These are phyloP conservation scores for Thielaviopsis euricoi DNA, from an alignment of 2,329 filamentous ascomycete genomes.

Conservation along the genomic window DNA sequence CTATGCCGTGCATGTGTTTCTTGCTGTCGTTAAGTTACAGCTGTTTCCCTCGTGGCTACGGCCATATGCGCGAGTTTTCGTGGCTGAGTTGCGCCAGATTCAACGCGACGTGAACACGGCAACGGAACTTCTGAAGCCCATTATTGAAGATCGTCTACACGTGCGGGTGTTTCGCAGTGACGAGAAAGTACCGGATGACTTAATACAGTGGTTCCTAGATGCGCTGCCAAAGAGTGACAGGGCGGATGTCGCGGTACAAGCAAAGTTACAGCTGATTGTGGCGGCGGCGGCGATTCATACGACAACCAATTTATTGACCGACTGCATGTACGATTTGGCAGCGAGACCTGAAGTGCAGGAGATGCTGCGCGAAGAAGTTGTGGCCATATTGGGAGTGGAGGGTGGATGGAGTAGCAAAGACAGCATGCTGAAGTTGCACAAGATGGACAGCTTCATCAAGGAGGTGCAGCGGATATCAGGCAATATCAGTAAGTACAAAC, in stretches of 20 bases:
- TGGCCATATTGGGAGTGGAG: conserved; percentile 24
- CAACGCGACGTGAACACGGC: conserved; percentile 26
- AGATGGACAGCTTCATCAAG: conserved; percentile 33
- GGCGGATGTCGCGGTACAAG: conserved; percentile 22
- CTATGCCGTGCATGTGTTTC: conserved; percentile 32
- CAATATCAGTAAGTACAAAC: conserved; percentile 23
- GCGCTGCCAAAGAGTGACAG: conserved; percentile 23
- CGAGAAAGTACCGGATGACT: conserved; percentile 23
- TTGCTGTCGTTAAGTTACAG: conserved; percentile 32
- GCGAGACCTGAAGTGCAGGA: conserved; percentile 30
- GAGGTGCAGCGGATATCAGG: conserved; percentile 25
- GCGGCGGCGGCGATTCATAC: conserved; percentile 29
- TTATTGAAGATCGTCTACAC: conserved; percentile 29
- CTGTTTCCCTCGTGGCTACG: conserved; percentile 34
- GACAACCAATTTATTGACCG: conserved; percentile 27
- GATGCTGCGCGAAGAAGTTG: conserved; percentile 31
- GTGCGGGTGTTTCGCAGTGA: conserved; percentile 21
- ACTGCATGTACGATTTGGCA: conserved; percentile 34
- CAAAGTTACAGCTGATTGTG: conserved; percentile 28
- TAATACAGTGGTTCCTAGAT: conserved; percentile 30
- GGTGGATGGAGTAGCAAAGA: conserved; percentile 26
- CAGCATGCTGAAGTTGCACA: conserved; percentile 27
- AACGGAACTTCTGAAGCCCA: conserved; percentile 26
- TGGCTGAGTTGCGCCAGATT: conserved; percentile 30
- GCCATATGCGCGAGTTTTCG: conserved; percentile 28